Percentiles rank a stretch among this genome's conserved stretches.
These are phyloP conservation scores for Drosera spatulata DNA, from an alignment of 179 eudicot species.

Conservation along the genomic window DNA sequence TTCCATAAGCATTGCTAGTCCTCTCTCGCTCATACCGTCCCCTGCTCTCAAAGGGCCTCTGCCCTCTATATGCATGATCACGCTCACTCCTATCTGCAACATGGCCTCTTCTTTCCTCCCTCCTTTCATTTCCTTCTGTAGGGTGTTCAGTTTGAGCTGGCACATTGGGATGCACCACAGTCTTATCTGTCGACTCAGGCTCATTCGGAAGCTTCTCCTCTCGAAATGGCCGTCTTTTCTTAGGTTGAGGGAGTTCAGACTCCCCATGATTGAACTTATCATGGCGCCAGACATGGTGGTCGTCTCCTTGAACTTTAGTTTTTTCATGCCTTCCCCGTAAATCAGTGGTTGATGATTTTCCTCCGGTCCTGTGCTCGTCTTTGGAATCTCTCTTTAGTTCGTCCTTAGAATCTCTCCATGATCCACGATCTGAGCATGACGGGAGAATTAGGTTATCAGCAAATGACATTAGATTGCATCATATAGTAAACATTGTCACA, in stretches of 20 bases:
- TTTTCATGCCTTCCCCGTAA: slow-evolving; percentile 26
- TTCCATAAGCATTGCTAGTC: slow-evolving; percentile 28
- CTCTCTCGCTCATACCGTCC: slow-evolving; percentile 20
- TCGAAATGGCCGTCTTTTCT: slow-evolving; percentile 67
- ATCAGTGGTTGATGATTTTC: slow-evolving; percentile 19
- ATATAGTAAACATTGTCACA: not conserved
- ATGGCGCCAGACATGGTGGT: slow-evolving; percentile 43
- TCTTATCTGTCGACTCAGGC: slow-evolving; percentile 16
- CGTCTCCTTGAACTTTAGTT: slow-evolving; percentile 29
- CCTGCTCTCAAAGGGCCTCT: slow-evolving; percentile 24
- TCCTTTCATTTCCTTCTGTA: slow-evolving; percentile 17
- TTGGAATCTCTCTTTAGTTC: slow-evolving; percentile 1
- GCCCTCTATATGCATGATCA: slow-evolving; percentile 28
- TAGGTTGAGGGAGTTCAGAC: slow-evolving; percentile 32
- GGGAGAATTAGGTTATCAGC: not conserved
- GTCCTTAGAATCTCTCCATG: slow-evolving; percentile 52
- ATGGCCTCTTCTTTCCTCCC: slow-evolving; percentile 32
- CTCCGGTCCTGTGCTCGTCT: slow-evolving; percentile 11
- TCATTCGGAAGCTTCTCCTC: slow-evolving; percentile 53
- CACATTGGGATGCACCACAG: slow-evolving; percentile 19
- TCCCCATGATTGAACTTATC: slow-evolving; percentile 42
- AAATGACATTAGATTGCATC: not conserved
- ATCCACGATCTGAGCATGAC: slow-evolving; percentile 44
- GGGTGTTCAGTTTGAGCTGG: slow-evolving; percentile 13
- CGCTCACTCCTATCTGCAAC: slow-evolving; percentile 32